phyloP scores from a whole-genome alignment of 768 basidiomycete genomes.

The Podaxis sp. region DNA sequence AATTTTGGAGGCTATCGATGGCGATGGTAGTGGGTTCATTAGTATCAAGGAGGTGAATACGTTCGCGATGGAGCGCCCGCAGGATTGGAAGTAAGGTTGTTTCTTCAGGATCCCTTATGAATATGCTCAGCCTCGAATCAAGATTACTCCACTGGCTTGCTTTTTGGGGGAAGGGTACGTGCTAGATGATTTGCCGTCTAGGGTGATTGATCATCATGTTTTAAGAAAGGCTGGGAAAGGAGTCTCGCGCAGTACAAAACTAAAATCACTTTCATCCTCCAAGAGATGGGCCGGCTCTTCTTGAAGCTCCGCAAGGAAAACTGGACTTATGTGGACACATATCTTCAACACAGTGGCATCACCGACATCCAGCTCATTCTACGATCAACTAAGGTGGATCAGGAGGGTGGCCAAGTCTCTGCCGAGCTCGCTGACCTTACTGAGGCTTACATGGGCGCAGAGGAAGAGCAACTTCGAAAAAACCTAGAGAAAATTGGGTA shows the following conservation, averaged over 20 bases:
- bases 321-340: neutral
- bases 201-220: no score
- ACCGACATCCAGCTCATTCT: slow-evolving; percentile 18
- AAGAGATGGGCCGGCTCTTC: neutral
- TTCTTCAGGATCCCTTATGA: neutral
- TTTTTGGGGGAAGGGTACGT: slow-evolving; percentile 26
- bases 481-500: slow-evolving; percentile 20
- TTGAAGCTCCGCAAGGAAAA: no score
- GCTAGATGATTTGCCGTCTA: neutral
- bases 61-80: slow-evolving; percentile 29
- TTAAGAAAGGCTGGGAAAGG: slow-evolving; percentile 13
- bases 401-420: neutral
- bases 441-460: slow-evolving; percentile 4
- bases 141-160: slow-evolving; percentile 26
- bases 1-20: slow-evolving; percentile 40
- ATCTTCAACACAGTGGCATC: slow-evolving; percentile 5
- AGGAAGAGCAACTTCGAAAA: slow-evolving; percentile 16
- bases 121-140: neutral
- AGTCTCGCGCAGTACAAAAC: slow-evolving; percentile 19
- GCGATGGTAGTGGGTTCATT: slow-evolving; percentile 26
- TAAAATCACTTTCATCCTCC: slow-evolving; percentile 18
- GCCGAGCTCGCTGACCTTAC: slow-evolving; percentile 6
- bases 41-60: slow-evolving; percentile 30
- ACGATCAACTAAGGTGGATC: slow-evolving; percentile 18
- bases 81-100: slow-evolving; percentile 26